Percentiles rank a stretch among this genome's conserved stretches.
Conservation (phyloP, 2,329 filamentous ascomycete species). For the Myrmaecium sp. region DNA sequence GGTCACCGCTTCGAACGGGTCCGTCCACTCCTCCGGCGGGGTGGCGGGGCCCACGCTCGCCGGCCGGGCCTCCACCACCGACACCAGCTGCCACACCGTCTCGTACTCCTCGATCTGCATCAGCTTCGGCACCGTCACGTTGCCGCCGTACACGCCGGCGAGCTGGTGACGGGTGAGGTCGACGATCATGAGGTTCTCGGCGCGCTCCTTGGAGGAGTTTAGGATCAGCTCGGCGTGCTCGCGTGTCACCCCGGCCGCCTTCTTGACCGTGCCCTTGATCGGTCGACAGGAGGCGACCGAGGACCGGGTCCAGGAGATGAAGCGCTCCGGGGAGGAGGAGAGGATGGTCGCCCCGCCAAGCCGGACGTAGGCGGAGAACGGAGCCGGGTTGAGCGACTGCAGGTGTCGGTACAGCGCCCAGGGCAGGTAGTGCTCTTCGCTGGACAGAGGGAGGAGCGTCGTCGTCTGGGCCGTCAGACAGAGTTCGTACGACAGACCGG, state of each 20-base stretch:
- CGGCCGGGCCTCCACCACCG: slow-evolving; percentile 60
- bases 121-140: slow-evolving; percentile 58
- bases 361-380: slow-evolving; percentile 69
- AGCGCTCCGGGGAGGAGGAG: slow-evolving; percentile 77
- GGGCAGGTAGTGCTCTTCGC: slow-evolving; percentile 14
- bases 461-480: slow-evolving; percentile 64
- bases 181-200: slow-evolving; percentile 96
- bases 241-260: slow-evolving; percentile 50
- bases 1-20: neutral
- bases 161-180: slow-evolving; percentile 91
- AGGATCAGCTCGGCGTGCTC: slow-evolving; percentile 56
- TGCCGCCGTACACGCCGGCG: slow-evolving; percentile 63
- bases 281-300: slow-evolving; percentile 66
- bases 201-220: slow-evolving; percentile 71
- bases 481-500: slow-evolving; percentile 72
- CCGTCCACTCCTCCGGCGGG: slow-evolving; percentile 1
- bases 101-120: slow-evolving; percentile 84
- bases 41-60: slow-evolving; percentile 12
- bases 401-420: slow-evolving; percentile 62
- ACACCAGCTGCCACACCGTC: slow-evolving; percentile 82
- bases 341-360: slow-evolving; percentile 53
- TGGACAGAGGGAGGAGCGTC: slow-evolving; percentile 29
- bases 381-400: slow-evolving; percentile 56
- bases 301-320: slow-evolving; percentile 48
- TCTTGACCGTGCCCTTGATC: slow-evolving; percentile 93